These are phyloP conservation scores for Kodamaea kaohsiungensis DNA, from an alignment of 805 yeast genomes.

Conservation along the genomic window DNA sequence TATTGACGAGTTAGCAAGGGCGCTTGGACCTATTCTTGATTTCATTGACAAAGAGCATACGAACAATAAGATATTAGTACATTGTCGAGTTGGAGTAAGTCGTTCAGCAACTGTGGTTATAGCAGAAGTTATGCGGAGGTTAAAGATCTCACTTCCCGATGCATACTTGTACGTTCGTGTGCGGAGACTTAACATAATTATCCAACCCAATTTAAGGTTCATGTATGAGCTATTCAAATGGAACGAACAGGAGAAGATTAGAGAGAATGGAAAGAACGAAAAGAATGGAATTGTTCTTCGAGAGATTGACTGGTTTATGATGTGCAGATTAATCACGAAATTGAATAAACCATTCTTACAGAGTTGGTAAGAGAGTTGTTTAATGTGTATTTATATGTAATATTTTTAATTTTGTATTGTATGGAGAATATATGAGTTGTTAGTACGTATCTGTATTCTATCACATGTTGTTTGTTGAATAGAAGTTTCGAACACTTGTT, in stretches of 20 bases:
- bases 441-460: not conserved
- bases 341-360: conserved; percentile 69
- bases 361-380: conserved; percentile 5
- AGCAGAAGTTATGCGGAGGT: conserved; percentile 87
- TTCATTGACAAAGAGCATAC: conserved; percentile 55
- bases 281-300: conserved; percentile 33
- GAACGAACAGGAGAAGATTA: conserved; percentile 32
- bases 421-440: not conserved
- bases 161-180: conserved; percentile 91
- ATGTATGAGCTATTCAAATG: conserved; percentile 84
- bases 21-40: conserved; percentile 62
- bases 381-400: conserved; percentile 6
- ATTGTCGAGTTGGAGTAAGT: conserved; percentile 95
- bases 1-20: conserved; percentile 67
- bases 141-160: conserved; percentile 63
- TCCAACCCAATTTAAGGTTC: conserved; percentile 89
- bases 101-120: conserved; percentile 94
- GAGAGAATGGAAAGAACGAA: conserved; percentile 4
- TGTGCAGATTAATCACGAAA: conserved; percentile 80
- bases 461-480: not conserved
- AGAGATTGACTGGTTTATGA: conserved; percentile 83
- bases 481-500: no score
- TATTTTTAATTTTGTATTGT: not conserved
- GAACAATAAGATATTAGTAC: conserved; percentile 56
- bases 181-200: conserved; percentile 84